Percentiles rank a stretch among this genome's conserved stretches.
phyloP scores from a whole-genome alignment of 2,329 filamentous ascomycete genomes.

The Xylariaceae sp. region DNA sequence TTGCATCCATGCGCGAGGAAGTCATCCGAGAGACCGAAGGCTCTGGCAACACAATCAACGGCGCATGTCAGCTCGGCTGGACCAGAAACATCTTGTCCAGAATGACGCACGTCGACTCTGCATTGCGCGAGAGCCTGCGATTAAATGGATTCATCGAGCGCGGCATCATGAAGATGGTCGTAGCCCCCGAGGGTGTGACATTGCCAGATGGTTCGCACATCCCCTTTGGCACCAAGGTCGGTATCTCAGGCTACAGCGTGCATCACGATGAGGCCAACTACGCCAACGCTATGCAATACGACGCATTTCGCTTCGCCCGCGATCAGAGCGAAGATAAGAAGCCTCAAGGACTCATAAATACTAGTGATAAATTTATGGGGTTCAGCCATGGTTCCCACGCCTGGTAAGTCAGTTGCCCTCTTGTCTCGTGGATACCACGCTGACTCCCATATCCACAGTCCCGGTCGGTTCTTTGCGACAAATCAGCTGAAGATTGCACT shows the following conservation, averaged over 20 bases:
- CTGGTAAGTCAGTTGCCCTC: slow-evolving; percentile 26
- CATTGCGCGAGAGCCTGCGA: slow-evolving; percentile 41
- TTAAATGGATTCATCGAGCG: slow-evolving; percentile 38
- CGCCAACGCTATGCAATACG: slow-evolving; percentile 32
- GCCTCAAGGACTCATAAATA: slow-evolving; percentile 29
- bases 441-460: slow-evolving; percentile 19
- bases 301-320: slow-evolving; percentile 38
- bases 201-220: slow-evolving; percentile 35
- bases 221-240: slow-evolving; percentile 35
- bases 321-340: slow-evolving; percentile 9
- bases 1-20: slow-evolving; percentile 36
- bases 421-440: background rate
- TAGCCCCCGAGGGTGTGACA: slow-evolving; percentile 32
- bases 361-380: slow-evolving; percentile 33
- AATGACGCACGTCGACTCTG: slow-evolving; percentile 40
- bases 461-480: slow-evolving; percentile 39
- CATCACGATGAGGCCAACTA: slow-evolving; percentile 35
- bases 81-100: slow-evolving; percentile 36
- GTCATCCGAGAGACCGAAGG: slow-evolving; percentile 25
- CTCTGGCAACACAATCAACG: background rate
- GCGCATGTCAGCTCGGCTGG: slow-evolving; percentile 21
- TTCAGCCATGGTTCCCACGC: slow-evolving; percentile 38
- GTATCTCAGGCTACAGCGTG: slow-evolving; percentile 33
- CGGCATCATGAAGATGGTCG: slow-evolving; percentile 36
- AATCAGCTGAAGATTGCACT: slow-evolving; percentile 38